Conservation (phyloP, 164 flowering plant species). For the Malania oleifera region DNA sequence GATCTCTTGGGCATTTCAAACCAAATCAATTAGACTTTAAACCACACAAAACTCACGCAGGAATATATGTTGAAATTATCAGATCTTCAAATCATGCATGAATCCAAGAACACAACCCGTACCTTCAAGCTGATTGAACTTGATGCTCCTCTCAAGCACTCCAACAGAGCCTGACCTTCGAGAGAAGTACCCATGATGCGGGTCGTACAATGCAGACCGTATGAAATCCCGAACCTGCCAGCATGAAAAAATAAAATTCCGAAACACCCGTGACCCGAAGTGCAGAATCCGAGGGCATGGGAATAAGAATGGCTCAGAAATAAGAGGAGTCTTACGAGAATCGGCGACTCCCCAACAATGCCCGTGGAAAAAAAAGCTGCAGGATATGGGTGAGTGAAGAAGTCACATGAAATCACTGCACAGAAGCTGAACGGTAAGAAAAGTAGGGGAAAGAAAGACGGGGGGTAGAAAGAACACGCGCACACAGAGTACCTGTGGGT, state of each 20-base stretch:
- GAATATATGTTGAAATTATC: background rate
- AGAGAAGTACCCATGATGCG: slow-evolving; percentile 81
- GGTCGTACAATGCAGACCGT: slow-evolving; percentile 71
- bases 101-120: background rate
- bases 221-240: slow-evolving; percentile 85
- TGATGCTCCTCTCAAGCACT: slow-evolving; percentile 67
- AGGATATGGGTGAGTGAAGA: slow-evolving; percentile 4
- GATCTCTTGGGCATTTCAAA: no score
- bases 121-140: slow-evolving; percentile 82
- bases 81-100: background rate
- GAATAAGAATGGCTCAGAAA: background rate
- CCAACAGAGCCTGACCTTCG: slow-evolving; percentile 76
- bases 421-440: background rate
- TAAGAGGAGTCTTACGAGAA: slow-evolving; percentile 45
- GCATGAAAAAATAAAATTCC: background rate
- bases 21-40: no score
- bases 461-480: background rate
- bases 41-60: no score
- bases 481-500: slow-evolving; percentile 21
- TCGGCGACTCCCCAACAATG: slow-evolving; percentile 54
- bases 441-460: background rate
- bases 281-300: background rate
- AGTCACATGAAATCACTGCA: slow-evolving; percentile 18
- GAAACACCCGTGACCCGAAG: background rate
- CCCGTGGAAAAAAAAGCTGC: slow-evolving; percentile 48